phyloP scores from a whole-genome alignment of 305 asterid species.

The Lippia alba region DNA sequence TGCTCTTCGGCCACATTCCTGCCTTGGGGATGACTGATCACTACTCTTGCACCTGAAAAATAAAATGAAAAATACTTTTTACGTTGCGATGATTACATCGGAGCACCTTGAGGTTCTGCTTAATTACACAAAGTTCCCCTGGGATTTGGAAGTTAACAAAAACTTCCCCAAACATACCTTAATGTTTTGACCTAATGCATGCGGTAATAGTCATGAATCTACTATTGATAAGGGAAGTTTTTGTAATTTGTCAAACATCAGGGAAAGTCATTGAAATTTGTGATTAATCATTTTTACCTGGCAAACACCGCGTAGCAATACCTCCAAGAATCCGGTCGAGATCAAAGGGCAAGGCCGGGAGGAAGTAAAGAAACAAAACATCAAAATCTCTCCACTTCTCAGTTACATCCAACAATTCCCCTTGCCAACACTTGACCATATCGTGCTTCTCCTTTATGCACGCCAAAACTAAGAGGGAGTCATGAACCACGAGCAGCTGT shows the following conservation, averaged over 20 bases:
- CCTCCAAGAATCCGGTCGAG: conserved; percentile 64
- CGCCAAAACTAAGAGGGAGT: conserved; percentile 74
- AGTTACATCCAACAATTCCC: conserved; percentile 69
- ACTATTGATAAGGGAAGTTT: too few species aligned
- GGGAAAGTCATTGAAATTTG: too few species aligned
- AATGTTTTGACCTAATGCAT: too few species aligned
- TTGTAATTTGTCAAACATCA: too few species aligned
- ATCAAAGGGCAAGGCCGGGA: conserved; percentile 74
- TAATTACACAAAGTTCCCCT: too few species aligned
- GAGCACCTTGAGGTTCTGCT: too few species aligned
- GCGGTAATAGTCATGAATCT: too few species aligned
- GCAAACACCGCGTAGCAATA: conserved; percentile 64
- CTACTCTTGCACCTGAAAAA: conserved; percentile 76
- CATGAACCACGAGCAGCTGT: conserved; percentile 76
- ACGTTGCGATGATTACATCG: too few species aligned
- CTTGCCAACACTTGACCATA: conserved; percentile 89
- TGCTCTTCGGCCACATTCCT: conserved; percentile 64
- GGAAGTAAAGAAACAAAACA: conserved; percentile 76
- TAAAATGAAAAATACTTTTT: too few species aligned
- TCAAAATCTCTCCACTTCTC: conserved; percentile 80
- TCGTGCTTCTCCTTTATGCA: conserved; percentile 81
- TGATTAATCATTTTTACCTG: conserved; percentile 49
- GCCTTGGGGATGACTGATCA: conserved; percentile 80
- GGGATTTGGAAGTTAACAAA: too few species aligned
- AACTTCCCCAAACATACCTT: too few species aligned